phyloP scores from a whole-genome alignment of 805 yeast species.

The Hagleromyces aurorensis region DNA sequence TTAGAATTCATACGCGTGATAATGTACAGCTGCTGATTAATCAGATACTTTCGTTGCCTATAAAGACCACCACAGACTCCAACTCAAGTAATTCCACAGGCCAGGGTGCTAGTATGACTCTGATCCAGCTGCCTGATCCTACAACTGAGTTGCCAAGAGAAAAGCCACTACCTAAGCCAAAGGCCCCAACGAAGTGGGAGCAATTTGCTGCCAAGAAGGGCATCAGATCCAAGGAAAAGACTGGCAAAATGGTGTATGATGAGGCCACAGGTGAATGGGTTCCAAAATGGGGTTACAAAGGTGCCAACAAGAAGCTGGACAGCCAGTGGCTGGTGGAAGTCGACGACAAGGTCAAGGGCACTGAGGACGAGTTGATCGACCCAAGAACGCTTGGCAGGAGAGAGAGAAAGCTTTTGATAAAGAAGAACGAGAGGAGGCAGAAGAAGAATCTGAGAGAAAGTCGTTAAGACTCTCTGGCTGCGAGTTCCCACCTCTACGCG shows the following conservation, averaged over 20 bases:
- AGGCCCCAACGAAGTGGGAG: constrained; percentile 94
- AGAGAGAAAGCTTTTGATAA: constrained; percentile 76
- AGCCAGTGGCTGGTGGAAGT: constrained; percentile 95
- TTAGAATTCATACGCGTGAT: constrained; percentile 70
- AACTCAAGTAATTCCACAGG: constrained; percentile 46
- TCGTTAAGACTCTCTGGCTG: too few species aligned
- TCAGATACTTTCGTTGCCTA: constrained; percentile 84
- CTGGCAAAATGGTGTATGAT: constrained; percentile 83
- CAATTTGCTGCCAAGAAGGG: constrained; percentile 93
- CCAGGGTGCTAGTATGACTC: constrained; percentile 65
- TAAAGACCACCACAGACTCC: constrained; percentile 76
- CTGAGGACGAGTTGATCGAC: constrained; percentile 63
- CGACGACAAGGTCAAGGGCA: constrained; percentile 58
- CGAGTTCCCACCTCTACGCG: too few species aligned
- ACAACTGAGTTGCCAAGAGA: constrained; percentile 83
- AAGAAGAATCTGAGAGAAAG: constrained; percentile 66
- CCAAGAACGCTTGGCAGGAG: constrained; percentile 77
- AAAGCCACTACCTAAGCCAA: constrained; percentile 87
- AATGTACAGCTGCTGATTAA: constrained; percentile 86
- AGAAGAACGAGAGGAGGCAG: constrained; percentile 79
- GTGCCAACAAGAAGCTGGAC: constrained; percentile 80
- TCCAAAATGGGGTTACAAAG: constrained; percentile 97
- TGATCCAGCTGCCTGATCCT: constrained; percentile 81
- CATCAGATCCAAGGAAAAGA: constrained; percentile 79
- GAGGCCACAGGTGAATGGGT: constrained; percentile 93